Evolutionary conservation across 1,284 basidiomycete species (phyloP), one percentile per base, ranked within the genome.

Genomic region (Apiotrichum gamsii): DNA sequence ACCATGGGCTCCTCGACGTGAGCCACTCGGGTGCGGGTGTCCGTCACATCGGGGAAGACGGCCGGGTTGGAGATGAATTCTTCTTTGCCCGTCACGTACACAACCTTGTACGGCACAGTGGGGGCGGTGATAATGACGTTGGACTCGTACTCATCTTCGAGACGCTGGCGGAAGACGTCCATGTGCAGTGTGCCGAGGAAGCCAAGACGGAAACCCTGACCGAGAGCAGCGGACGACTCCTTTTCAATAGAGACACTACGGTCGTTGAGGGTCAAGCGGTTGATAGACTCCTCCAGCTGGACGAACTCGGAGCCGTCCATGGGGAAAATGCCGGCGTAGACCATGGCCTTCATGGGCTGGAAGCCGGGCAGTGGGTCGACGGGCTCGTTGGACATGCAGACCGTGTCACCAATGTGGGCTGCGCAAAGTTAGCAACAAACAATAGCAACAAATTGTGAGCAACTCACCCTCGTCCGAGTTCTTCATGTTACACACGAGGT

Each of bases 131-230:
- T 80, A 57, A 93, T 90, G 42, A 93, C 82, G 58, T 83, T 86
- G 19, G 88, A 86, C 48, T 88, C 82, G 61, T 96, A 93, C 69
- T 99, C 95, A 67, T 99, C 95, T 70, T 97, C 94, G 6, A 99
- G 77, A 13, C 95, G 80, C 69, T 98, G 94, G 25, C 90, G 60
- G 48, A 84, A 81, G 30, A 89, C 72, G 59, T 98, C 95, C 84
- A 98, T 90, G 67, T 98, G 95, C 50, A 99, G 74, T 2, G 90
- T 90, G 0, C 95, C 95, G 10, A 98, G 78, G 70, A 98, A 97
- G 0, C 95, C 95, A 8, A 98, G 80, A 36, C 95, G 82, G 68
- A 85, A 90, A 8, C 95, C 95, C 72, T 97, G 94, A 1, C 94
- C 94, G 5, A 99, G 78, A 10, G 95, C 94, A 14, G 85, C 82